These are phyloP conservation scores for Xerocomellus intermedius DNA, from an alignment of 768 basidiomycete species.

Conservation along the genomic window DNA sequence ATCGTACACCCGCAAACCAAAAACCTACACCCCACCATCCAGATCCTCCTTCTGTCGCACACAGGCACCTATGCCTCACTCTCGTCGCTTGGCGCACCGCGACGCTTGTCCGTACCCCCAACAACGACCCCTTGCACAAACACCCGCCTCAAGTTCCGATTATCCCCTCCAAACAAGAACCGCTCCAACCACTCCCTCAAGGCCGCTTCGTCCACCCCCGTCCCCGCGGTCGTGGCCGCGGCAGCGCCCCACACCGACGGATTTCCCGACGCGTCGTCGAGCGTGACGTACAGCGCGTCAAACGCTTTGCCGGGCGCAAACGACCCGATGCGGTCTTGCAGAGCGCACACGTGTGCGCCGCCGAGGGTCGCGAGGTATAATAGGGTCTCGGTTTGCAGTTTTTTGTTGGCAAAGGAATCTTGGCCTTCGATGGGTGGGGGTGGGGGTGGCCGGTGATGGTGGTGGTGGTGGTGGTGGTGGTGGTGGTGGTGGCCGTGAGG, in stretches of 20 bases:
- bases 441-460: background rate
- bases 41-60: too few species aligned
- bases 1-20: too few species aligned
- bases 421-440: background rate
- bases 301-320: constrained; percentile 81
- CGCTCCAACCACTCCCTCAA: constrained; percentile 66
- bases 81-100: too few species aligned
- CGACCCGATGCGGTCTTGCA: constrained; percentile 66
- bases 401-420: constrained; percentile 47
- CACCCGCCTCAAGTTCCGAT: constrained; percentile 75
- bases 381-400: constrained; percentile 67
- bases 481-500: too few species aligned
- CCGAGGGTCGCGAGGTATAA: constrained; percentile 89
- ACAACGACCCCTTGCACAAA: constrained; percentile 78
- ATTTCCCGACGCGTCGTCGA: constrained; percentile 49
- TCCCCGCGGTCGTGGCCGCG: too few species aligned
- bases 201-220: too few species aligned
- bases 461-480: background rate
- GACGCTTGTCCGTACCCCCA: constrained; percentile 47
- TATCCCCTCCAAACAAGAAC: constrained; percentile 84
- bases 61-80: background rate
- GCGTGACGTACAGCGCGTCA: constrained; percentile 76
- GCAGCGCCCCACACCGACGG: constrained; percentile 48
- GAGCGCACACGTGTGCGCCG: constrained; percentile 76
- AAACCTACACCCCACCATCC: too few species aligned